Conservation (phyloP, 2,329 filamentous ascomycete species). For the Neophaeococcomyces mojaviensis region DNA sequence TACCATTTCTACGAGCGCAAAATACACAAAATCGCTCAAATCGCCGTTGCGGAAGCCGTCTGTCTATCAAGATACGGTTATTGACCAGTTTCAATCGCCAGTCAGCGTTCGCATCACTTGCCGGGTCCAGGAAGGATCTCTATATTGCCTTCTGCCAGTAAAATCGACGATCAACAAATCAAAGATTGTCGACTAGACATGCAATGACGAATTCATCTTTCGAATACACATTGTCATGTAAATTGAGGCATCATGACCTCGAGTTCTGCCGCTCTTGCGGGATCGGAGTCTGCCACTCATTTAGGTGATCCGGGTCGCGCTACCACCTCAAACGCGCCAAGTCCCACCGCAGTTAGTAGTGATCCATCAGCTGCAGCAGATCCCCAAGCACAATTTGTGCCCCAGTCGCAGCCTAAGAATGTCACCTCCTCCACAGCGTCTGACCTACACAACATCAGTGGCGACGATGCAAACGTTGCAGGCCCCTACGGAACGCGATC, state of each 20-base stretch:
- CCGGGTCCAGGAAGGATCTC: no score
- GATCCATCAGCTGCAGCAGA: constrained; percentile 17
- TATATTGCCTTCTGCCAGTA: neutral
- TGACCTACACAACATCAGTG: constrained; percentile 30
- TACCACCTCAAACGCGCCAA: constrained; percentile 5
- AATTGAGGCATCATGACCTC: constrained; percentile 7
- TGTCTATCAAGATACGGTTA: constrained; percentile 9
- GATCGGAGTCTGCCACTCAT: constrained; percentile 5
- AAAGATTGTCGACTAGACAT: constrained; percentile 2
- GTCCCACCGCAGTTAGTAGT: constrained; percentile 10
- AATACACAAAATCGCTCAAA: neutral
- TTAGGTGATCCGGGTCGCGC: constrained; percentile 9
- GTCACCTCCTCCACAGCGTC: constrained; percentile 35
- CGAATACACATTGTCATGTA: constrained; percentile 4
- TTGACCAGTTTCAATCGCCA: neutral
- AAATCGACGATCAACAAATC: neutral
- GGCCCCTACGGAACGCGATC: constrained; percentile 87
- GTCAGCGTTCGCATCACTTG: no score
- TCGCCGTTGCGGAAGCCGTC: constrained; percentile 6
- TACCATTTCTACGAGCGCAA: neutral
- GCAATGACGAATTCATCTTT: constrained; percentile 6
- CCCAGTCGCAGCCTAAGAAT: constrained; percentile 37
- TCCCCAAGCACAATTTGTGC: constrained; percentile 28
- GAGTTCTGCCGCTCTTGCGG: constrained; percentile 5
- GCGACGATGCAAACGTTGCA: constrained; percentile 42